A percentile compares a stretch with the other conserved stretches of the same genome.
Evolutionary conservation across 2,329 filamentous ascomycete species (phyloP).

Genomic region (Eurotiales sp.): DNA sequence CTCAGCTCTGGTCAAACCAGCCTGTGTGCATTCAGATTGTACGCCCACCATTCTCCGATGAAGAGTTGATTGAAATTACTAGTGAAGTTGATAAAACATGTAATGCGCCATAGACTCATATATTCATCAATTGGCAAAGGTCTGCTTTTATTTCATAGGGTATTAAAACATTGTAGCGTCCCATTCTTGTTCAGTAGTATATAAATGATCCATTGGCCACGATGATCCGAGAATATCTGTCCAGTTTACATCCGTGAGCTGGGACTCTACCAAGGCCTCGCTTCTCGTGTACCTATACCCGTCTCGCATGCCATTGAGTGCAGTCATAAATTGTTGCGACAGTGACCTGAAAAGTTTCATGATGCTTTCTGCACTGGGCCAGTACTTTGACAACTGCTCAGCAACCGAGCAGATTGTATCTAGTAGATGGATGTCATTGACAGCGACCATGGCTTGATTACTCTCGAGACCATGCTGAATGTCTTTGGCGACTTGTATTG

Average conservation of each 20-base stretch:
- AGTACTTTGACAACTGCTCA: background rate
- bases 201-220: background rate
- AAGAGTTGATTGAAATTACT: background rate
- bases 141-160: too few species aligned
- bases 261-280: background rate
- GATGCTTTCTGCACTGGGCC: background rate
- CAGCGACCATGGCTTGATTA: background rate
- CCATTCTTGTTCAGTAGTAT: background rate
- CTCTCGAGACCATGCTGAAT: constrained; percentile 1
- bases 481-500: constrained; percentile 1
- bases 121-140: too few species aligned
- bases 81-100: too few species aligned
- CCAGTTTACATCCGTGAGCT: background rate
- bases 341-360: background rate
- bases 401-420: background rate
- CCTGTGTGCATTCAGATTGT: background rate
- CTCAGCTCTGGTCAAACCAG: background rate
- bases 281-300: background rate
- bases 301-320: background rate
- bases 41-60: background rate
- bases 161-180: background rate
- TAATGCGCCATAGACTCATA: too few species aligned
- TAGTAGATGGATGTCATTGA: background rate
- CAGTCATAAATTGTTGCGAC: background rate
- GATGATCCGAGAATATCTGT: background rate